Conservation (phyloP, 148 eudicot genomes). For the Dianthus caryophyllus region DNA sequence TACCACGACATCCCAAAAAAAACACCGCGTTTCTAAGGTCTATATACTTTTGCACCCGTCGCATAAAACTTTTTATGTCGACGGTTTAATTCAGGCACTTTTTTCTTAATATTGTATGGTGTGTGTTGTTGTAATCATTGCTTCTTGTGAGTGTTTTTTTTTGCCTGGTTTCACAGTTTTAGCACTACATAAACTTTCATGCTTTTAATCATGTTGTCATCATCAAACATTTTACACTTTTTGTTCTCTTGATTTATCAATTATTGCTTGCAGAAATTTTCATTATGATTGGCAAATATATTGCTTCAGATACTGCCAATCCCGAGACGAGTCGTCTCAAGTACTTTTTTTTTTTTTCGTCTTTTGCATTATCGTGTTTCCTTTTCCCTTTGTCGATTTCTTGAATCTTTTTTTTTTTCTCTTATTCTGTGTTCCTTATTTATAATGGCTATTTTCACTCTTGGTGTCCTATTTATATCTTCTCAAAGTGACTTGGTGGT, state of each 20-base stretch:
- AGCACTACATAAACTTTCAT: not conserved
- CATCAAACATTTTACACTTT: conserved; percentile 14
- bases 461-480: too few relatives aligned
- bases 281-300: not conserved
- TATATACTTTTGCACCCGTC: too few relatives aligned
- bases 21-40: too few relatives aligned
- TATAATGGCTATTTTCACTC: too few relatives aligned
- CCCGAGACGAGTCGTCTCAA: not conserved
- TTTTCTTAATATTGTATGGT: conserved; percentile 9
- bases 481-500: too few relatives aligned
- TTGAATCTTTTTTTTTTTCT: too few relatives aligned
- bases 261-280: conserved; percentile 4
- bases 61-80: too few relatives aligned
- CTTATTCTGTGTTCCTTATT: too few relatives aligned
- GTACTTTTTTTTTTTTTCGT: not conserved
- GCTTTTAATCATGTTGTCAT: conserved; percentile 22
- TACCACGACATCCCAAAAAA: too few relatives aligned
- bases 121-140: conserved; percentile 22
- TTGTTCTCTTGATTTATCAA: conserved; percentile 6
- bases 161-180: not conserved
- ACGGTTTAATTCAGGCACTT: not conserved
- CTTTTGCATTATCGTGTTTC: not conserved
- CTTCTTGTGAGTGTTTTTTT: conserved; percentile 7
- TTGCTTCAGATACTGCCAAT: too few relatives aligned
- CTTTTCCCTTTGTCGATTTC: not conserved